phyloP scores from a whole-genome alignment of 2,329 filamentous ascomycete genomes.

The Trichoderma atrobrunneum region DNA sequence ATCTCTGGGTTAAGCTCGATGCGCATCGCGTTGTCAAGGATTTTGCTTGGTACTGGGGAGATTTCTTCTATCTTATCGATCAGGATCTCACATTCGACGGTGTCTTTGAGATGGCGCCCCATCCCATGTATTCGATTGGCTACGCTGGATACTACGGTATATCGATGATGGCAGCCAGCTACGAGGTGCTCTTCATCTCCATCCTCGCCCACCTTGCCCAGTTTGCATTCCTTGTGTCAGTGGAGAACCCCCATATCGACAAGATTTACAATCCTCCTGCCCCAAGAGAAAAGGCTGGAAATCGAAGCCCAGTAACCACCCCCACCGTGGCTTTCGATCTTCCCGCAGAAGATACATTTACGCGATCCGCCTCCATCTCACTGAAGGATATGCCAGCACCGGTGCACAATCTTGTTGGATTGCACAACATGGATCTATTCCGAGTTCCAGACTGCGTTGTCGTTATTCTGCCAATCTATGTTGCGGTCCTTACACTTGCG shows the following conservation, averaged over 20 bases:
- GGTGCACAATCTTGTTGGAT: conserved; percentile 79
- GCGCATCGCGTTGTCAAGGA: conserved; percentile 98
- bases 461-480: conserved; percentile 71
- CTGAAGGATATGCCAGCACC: conserved; percentile 53
- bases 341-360: conserved; percentile 26
- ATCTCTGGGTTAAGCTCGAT: conserved; percentile 97
- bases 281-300: conserved; percentile 58
- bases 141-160: conserved; percentile 98
- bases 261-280: conserved; percentile 93
- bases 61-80: conserved; percentile 98
- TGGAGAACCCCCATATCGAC: conserved; percentile 97
- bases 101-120: conserved; percentile 97
- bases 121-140: conserved; percentile 98
- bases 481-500: conserved; percentile 68
- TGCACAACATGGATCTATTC: conserved; percentile 83
- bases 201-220: conserved; percentile 92
- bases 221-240: conserved; percentile 84
- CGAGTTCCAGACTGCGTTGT: conserved; percentile 81
- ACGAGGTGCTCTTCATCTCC: conserved; percentile 95
- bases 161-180: conserved; percentile 96
- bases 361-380: conserved; percentile 25
- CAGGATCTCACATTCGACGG: conserved; percentile 97
- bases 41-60: conserved; percentile 99
- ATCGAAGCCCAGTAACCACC: conserved; percentile 32
- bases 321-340: conserved; percentile 28